phyloP scores from a whole-genome alignment of 2,329 filamentous ascomycete species.

The Aspergillus alliaceus region DNA sequence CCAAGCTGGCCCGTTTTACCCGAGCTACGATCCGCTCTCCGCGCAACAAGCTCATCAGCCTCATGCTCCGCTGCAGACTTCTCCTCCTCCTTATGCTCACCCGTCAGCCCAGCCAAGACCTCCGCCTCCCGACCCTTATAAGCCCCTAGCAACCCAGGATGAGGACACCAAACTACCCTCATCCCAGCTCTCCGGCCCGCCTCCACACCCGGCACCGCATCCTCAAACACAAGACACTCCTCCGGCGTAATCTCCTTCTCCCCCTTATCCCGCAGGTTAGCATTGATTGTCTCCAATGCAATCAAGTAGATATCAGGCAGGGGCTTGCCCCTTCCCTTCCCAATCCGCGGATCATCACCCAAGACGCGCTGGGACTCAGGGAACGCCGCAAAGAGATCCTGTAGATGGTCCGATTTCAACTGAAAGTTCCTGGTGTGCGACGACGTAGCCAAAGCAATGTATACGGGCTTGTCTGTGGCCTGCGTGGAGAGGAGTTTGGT shows the following conservation, averaged over 20 bases:
- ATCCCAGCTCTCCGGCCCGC: slow-evolving; percentile 87
- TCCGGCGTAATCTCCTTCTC: slow-evolving; percentile 68
- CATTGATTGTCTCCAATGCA: slow-evolving; percentile 82
- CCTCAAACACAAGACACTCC: slow-evolving; percentile 95
- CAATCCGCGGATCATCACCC: slow-evolving; percentile 80
- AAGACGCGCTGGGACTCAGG: slow-evolving; percentile 70
- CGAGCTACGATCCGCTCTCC: slow-evolving; percentile 36
- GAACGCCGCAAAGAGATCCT: slow-evolving; percentile 59
- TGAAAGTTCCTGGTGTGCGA: slow-evolving; percentile 70
- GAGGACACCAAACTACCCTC: slow-evolving; percentile 91
- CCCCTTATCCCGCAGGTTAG: slow-evolving; percentile 59
- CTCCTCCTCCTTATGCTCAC: slow-evolving; percentile 63
- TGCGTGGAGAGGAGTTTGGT: slow-evolving; percentile 34
- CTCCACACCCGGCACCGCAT: slow-evolving; percentile 90
- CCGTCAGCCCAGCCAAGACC: slow-evolving; percentile 79
- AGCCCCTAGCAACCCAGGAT: slow-evolving; percentile 73
- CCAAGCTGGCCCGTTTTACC: slow-evolving; percentile 56
- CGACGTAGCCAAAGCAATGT: slow-evolving; percentile 85
- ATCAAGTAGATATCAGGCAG: slow-evolving; percentile 92
- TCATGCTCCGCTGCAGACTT: slow-evolving; percentile 40
- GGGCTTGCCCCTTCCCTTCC: slow-evolving; percentile 82
- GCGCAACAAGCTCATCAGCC: slow-evolving; percentile 39
- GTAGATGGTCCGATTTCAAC: slow-evolving; percentile 67
- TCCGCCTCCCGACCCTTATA: slow-evolving; percentile 74
- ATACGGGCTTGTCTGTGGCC: slow-evolving; percentile 51